A percentile compares a stretch with the other conserved stretches of the same genome.
Evolutionary conservation across 192 early-diverging fungal species (phyloP).

Genomic region (Phlyctochytrium planicorne): DNA sequence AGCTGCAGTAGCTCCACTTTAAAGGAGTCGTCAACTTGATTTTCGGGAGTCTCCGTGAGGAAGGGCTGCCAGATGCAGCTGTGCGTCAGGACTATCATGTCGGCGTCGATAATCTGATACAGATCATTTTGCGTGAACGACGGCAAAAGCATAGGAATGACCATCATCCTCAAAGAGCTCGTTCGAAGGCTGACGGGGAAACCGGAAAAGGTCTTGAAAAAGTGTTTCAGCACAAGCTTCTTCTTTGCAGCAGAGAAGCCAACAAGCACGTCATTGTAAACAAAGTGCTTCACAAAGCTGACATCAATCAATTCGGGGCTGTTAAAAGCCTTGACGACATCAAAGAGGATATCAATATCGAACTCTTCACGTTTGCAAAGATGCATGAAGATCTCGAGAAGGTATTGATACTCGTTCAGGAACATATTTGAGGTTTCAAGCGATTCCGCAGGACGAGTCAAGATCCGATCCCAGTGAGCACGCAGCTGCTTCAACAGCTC

Average conservation of each 20-base stretch:
- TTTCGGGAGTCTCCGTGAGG: slow-evolving; percentile 39
- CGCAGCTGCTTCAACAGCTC: slow-evolving; percentile 26
- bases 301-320: slow-evolving; percentile 68
- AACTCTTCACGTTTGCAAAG: slow-evolving; percentile 62
- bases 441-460: slow-evolving; percentile 14
- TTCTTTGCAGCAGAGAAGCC: slow-evolving; percentile 56
- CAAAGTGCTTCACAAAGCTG: slow-evolving; percentile 61
- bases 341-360: slow-evolving; percentile 71
- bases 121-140: slow-evolving; percentile 56
- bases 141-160: slow-evolving; percentile 84
- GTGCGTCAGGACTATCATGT: slow-evolving; percentile 62
- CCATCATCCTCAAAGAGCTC: slow-evolving; percentile 70
- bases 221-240: slow-evolving; percentile 70
- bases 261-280: slow-evolving; percentile 66
- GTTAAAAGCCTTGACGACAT: slow-evolving; percentile 68
- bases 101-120: slow-evolving; percentile 56
- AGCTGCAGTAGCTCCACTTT: slow-evolving; percentile 87
- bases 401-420: slow-evolving; percentile 52
- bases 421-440: slow-evolving; percentile 13
- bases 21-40: slow-evolving; percentile 38
- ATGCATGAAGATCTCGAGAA: slow-evolving; percentile 72
- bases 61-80: slow-evolving; percentile 58
- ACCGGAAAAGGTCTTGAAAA: slow-evolving; percentile 71
- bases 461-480: slow-evolving; percentile 28
- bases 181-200: slow-evolving; percentile 69